These are phyloP conservation scores for Symbiodinium pilosum DNA, from an alignment of 73 alveolate genomes.

Conservation along the genomic window DNA sequence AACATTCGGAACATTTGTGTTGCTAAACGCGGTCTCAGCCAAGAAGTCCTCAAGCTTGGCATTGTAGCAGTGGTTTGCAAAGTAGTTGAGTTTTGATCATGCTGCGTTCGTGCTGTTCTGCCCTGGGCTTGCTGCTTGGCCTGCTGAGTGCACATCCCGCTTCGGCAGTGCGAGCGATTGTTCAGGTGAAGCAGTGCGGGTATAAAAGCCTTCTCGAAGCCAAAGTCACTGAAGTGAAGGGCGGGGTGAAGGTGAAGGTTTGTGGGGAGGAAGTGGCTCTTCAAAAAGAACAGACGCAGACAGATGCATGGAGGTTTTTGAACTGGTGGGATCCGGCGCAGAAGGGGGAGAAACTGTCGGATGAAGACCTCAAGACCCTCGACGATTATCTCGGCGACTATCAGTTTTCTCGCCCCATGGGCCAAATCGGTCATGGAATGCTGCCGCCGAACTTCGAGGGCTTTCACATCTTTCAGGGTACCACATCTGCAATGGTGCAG, in stretches of 20 bases:
- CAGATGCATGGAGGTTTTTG: background rate
- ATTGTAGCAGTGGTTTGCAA: too few species aligned
- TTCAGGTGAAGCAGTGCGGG: background rate
- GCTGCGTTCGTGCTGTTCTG: too few species aligned
- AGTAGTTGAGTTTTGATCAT: too few species aligned
- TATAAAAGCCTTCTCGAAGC: background rate
- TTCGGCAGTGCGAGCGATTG: background rate
- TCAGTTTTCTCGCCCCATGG: background rate
- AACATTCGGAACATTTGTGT: too few species aligned
- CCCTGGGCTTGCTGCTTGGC: background rate
- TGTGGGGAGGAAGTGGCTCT: background rate
- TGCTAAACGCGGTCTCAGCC: too few species aligned
- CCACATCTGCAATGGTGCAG: background rate
- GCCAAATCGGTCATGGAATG: background rate
- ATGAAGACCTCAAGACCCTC: background rate
- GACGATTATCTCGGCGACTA: background rate
- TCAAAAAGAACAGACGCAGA: background rate
- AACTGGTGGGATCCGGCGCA: background rate
- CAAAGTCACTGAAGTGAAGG: background rate
- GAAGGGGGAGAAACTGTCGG: background rate
- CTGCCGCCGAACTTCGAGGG: background rate
- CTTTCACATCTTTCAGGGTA: background rate
- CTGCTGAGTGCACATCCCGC: background rate
- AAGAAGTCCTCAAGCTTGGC: too few species aligned
- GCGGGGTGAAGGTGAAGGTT: background rate